phyloP scores from a whole-genome alignment of 31 red algal genomes.

The Porphyra umbilicalis region DNA sequence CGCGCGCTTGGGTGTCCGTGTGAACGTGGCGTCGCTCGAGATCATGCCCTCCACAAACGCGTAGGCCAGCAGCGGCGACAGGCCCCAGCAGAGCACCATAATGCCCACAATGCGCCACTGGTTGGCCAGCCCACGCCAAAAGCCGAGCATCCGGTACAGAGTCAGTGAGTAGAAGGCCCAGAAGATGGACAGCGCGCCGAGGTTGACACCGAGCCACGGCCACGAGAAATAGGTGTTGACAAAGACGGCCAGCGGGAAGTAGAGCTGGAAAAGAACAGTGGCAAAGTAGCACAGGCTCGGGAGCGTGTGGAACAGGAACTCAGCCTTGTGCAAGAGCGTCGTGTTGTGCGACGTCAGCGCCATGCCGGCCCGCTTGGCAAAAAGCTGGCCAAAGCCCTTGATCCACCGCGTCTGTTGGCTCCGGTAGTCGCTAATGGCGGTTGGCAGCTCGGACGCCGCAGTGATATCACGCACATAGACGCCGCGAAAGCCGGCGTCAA shows the following conservation, averaged over 20 bases:
- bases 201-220: background rate
- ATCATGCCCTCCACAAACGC: background rate
- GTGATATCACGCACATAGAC: background rate
- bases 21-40: background rate
- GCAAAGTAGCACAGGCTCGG: background rate
- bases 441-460: constrained; percentile 16
- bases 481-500: constrained; percentile 6
- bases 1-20: background rate
- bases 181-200: background rate
- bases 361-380: background rate
- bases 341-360: background rate
- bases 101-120: background rate
- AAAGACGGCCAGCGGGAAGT: background rate
- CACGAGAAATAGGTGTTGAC: background rate
- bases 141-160: background rate
- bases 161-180: background rate
- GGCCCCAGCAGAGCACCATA: background rate
- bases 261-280: background rate
- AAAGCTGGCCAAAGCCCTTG: constrained; percentile 7
- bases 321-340: background rate
- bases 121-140: background rate
- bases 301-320: background rate
- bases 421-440: constrained; percentile 5
- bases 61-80: background rate
- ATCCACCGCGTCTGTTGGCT: constrained; percentile 24